phyloP scores from a whole-genome alignment of 306 rosid genomes.

The Quillaja saponaria region DNA sequence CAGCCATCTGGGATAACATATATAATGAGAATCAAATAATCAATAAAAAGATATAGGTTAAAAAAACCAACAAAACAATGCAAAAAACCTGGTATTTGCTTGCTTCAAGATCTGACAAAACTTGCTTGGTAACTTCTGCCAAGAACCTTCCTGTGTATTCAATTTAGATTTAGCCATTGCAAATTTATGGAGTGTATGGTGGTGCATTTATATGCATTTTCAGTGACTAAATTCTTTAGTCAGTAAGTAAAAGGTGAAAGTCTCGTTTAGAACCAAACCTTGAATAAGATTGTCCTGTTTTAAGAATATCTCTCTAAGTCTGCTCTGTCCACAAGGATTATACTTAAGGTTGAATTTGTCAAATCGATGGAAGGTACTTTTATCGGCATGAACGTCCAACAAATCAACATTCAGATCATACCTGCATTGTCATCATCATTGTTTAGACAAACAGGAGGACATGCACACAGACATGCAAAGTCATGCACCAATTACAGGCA shows the following conservation, averaged over 20 bases:
- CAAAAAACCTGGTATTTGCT: constrained; percentile 73
- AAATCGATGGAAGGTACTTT: constrained; percentile 90
- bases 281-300: constrained; percentile 96
- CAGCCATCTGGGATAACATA: constrained; percentile 72
- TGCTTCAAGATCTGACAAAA: constrained; percentile 77
- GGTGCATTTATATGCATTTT: constrained; percentile 23
- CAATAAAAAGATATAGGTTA: constrained; percentile 10
- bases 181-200: constrained; percentile 24
- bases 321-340: constrained; percentile 95
- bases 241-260: constrained; percentile 22
- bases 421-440: constrained; percentile 36
- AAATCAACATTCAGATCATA: constrained; percentile 85
- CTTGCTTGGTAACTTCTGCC: constrained; percentile 86
- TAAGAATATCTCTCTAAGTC: constrained; percentile 89
- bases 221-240: constrained; percentile 13
- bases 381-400: constrained; percentile 92
- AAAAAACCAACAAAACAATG: neutral
- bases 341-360: constrained; percentile 93
- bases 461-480: constrained; percentile 10
- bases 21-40: constrained; percentile 21
- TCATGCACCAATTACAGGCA: neutral
- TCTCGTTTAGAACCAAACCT: constrained; percentile 50
- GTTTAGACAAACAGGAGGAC: constrained; percentile 28
- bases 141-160: constrained; percentile 68
- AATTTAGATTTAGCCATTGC: constrained; percentile 20